These are phyloP conservation scores for Whalleya microplaca DNA, from an alignment of 2,329 filamentous ascomycete species.

Conservation along the genomic window DNA sequence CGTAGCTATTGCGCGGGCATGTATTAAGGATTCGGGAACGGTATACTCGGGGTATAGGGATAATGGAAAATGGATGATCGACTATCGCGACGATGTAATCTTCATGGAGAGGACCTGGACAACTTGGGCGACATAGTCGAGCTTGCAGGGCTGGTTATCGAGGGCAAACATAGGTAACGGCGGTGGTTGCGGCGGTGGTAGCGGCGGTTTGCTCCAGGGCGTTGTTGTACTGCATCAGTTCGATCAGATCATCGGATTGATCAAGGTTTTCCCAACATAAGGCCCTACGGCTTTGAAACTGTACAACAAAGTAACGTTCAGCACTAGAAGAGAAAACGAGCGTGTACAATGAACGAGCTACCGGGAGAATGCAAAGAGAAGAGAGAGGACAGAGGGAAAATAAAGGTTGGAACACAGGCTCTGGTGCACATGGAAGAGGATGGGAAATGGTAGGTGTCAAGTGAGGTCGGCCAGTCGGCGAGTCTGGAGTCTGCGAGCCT, in stretches of 20 bases:
- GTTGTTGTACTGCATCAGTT: constrained; percentile 20
- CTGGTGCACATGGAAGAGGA: background rate
- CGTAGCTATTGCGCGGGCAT: constrained; percentile 24
- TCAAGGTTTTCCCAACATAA: constrained; percentile 16
- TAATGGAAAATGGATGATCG: background rate
- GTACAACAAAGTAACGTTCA: constrained; percentile 1
- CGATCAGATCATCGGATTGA: constrained; percentile 26
- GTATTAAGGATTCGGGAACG: constrained; percentile 14
- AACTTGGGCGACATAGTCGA: constrained; percentile 36
- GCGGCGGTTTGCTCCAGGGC: constrained; percentile 15
- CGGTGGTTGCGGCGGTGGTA: constrained; percentile 14
- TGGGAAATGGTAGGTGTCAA: constrained; percentile 4
- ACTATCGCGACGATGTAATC: constrained; percentile 25
- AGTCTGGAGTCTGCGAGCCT: constrained; percentile 1
- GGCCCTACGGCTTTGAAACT: constrained; percentile 9
- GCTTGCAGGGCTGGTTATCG: constrained; percentile 20
- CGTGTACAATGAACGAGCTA: constrained; percentile 12
- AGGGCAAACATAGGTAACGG: constrained; percentile 29
- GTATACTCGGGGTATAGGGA: constrained; percentile 2
- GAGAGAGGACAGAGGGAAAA: no score
- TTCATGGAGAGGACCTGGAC: constrained; percentile 30
- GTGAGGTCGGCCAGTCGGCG: constrained; percentile 24
- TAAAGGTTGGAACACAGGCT: background rate
- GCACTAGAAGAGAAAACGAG: constrained; percentile 11
- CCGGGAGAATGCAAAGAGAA: constrained; percentile 6